Conservation (phyloP, 495 filamentous ascomycete genomes). For the Durotheca rogersii region DNA sequence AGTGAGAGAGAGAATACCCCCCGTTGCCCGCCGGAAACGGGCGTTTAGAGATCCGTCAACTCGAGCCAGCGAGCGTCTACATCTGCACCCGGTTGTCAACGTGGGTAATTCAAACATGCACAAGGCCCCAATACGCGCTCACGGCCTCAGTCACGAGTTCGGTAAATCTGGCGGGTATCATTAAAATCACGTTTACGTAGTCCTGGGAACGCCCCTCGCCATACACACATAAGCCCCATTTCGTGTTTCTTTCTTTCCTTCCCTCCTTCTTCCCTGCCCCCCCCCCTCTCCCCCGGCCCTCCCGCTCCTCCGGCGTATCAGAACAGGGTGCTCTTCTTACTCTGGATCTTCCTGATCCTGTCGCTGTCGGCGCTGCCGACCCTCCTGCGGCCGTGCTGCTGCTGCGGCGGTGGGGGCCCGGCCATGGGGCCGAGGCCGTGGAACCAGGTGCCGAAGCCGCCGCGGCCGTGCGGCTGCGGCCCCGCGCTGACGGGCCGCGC, state of each 20-base stretch:
- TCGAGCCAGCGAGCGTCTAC: too few species aligned
- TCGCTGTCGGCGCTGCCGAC: conserved; percentile 24
- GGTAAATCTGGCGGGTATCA: conserved; percentile 37
- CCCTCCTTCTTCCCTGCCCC: not conserved
- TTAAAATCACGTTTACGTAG: conserved; percentile 19
- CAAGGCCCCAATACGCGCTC: too few species aligned
- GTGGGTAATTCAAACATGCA: too few species aligned
- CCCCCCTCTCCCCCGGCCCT: too few species aligned
- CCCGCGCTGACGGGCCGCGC: conserved; percentile 46
- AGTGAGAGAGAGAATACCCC: too few species aligned
- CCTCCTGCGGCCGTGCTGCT: conserved; percentile 17
- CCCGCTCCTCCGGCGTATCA: too few species aligned
- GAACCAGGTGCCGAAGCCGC: conserved; percentile 30
- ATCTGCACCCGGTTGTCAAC: too few species aligned
- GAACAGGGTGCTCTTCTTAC: conserved; percentile 38
- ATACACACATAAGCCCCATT: not conserved
- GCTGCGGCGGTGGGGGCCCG: conserved; percentile 6
- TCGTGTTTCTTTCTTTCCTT: not conserved
- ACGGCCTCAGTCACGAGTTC: too few species aligned
- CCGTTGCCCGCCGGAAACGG: too few species aligned
- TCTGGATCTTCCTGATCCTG: conserved; percentile 26
- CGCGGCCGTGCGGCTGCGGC: conserved; percentile 25
- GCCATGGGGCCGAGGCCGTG: conserved; percentile 10
- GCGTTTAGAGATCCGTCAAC: too few species aligned
- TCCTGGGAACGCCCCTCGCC: too few species aligned